Base-by-base conservation (phyloP, 2,329 filamentous ascomycete genomes). In the Nigrograna mackinnonii region DNA sequence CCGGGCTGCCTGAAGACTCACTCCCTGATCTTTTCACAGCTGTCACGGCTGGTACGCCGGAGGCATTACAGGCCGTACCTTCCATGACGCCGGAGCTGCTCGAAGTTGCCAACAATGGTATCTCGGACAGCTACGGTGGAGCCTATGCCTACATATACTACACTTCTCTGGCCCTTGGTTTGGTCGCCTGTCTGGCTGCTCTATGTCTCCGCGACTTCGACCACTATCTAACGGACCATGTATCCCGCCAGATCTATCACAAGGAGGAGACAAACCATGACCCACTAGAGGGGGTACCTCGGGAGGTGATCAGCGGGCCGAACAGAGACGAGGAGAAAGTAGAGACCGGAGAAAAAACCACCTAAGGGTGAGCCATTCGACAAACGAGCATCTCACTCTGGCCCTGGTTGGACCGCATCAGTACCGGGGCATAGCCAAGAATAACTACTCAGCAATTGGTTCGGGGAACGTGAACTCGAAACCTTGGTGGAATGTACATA, bases 181-280 rank as follows among this genome's bases (percentile, higher is more conserved):
- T 11, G 11, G 24, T 28, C 11, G 24, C 24, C 14, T 12, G 11
- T 28, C 11, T 28, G 11, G 24, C 24, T 28, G 11, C 24, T 28
- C 11, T 28, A 12, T 28, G 24, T 14, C 24, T 28, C 24, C 11
- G 24, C 11, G 48, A 58, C 37, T 57, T 54, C 31, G 56, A 60
- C 32, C 44, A 39, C 6, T 55, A 52, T 22, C 26, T 60, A 3
- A 58, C 51, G 2, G 44, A 39, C 2, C 57, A 58, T 26, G 49
- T 59, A 12, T 41, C 38, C 3, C 40, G 47, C n/a, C 49, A 52
- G 20, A 32, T 52, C 16, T 52, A 52, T n/a, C 22, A 39, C 12
- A 47, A 43, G 41, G 40, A 24, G 1, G 44, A 50, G 18, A 24
- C 39, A 1, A 26, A 38, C 2, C 42, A 33, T 6, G 49, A 52